phyloP scores from a whole-genome alignment of 805 yeast genomes.

The Starmera amethionina region DNA sequence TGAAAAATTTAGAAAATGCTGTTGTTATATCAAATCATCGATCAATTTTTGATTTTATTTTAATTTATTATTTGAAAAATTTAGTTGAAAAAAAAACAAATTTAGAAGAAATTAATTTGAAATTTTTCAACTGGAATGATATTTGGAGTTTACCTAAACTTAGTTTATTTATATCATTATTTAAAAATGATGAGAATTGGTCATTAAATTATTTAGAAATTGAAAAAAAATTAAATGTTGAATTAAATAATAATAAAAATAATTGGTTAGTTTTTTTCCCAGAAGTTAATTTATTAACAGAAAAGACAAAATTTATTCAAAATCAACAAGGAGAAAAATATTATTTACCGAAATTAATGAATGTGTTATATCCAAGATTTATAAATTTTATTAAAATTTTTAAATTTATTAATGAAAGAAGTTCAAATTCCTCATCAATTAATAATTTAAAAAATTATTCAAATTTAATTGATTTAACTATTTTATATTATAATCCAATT shows the following conservation, averaged over 20 bases:
- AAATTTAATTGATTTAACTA: conserved; percentile 23
- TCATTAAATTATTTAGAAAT: conserved; percentile 24
- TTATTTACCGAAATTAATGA: conserved; percentile 48
- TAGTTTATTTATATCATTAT: conserved; percentile 33
- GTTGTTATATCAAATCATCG: conserved; percentile 46
- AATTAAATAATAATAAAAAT: conserved; percentile 23
- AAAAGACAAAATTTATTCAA: conserved; percentile 37
- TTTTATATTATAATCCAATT: conserved; percentile 27
- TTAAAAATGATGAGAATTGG: conserved; percentile 65
- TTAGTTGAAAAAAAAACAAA: conserved; percentile 15
- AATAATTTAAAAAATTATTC: conserved; percentile 7
- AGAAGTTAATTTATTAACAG: conserved; percentile 66
- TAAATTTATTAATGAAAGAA: conserved; percentile 22
- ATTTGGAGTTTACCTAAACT: conserved; percentile 54
- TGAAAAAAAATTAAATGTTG: conserved; percentile 23
- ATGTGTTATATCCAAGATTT: conserved; percentile 73
- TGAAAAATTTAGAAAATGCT: conserved; percentile 22
- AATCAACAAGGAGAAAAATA: conserved; percentile 42
- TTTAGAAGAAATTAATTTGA: conserved; percentile 20
- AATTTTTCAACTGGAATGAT: conserved; percentile 62
- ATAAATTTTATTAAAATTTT: conserved; percentile 39
- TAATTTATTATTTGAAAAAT: conserved; percentile 30
- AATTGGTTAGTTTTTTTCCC: conserved; percentile 75
- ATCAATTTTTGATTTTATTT: conserved; percentile 55
- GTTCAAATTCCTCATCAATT: not conserved